Evolutionary conservation across 768 basidiomycete genomes (phyloP).

Genomic region (Trametes coccinea): DNA sequence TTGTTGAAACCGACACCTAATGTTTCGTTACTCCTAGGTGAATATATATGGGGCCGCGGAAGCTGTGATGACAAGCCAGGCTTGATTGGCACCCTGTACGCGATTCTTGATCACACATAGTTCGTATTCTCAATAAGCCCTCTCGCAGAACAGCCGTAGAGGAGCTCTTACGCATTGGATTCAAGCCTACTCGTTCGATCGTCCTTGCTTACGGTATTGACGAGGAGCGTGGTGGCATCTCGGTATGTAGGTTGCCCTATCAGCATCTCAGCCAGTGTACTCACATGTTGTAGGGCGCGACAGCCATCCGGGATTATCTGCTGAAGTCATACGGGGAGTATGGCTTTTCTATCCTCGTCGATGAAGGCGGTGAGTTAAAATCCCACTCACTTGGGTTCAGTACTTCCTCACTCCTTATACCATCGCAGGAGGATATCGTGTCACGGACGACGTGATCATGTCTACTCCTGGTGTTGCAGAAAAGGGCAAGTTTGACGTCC

Average conservation of each 20-base stretch:
- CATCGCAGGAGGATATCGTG: constrained; percentile 47
- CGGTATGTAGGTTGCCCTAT: too few relatives aligned
- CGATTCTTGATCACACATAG: neutral
- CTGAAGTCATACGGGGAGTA: constrained; percentile 65
- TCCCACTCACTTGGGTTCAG: neutral
- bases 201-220: constrained; percentile 50
- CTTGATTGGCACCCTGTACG: constrained; percentile 64
- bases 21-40: constrained; percentile 36
- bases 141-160: constrained; percentile 42
- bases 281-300: constrained; percentile 51
- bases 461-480: constrained; percentile 68
- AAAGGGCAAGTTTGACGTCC: constrained; percentile 69
- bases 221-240: constrained; percentile 42
- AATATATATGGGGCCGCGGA: constrained; percentile 77
- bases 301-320: constrained; percentile 47
- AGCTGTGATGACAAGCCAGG: constrained; percentile 74
- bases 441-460: constrained; percentile 53
- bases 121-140: neutral
- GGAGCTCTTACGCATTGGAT: constrained; percentile 45
- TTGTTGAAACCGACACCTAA: neutral
- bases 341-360: constrained; percentile 76
- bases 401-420: constrained; percentile 5
- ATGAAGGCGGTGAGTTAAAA: constrained; percentile 72
- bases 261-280: too few relatives aligned
- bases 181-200: constrained; percentile 43